Conservation (phyloP, 352 stramenopile genomes). For the Globisporangium barbulae region DNA sequence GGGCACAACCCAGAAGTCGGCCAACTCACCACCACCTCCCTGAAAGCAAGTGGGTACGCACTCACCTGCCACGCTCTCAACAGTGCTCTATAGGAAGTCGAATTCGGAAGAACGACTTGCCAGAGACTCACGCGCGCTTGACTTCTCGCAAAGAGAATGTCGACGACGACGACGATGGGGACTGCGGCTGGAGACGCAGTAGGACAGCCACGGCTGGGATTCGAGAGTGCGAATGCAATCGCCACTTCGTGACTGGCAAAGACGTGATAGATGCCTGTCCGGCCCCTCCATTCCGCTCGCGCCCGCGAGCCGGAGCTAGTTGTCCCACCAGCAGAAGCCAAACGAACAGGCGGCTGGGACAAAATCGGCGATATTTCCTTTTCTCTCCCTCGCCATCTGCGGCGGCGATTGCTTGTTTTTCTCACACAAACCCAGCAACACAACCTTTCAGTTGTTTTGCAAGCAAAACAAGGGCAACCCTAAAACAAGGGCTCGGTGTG, state of each 20-base stretch:
- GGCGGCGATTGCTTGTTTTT: constrained; percentile 2
- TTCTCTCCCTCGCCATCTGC: constrained; percentile 10
- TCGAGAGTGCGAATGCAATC: background rate
- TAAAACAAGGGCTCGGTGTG: background rate
- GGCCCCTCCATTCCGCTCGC: background rate
- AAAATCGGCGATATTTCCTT: constrained; percentile 3
- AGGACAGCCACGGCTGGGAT: constrained; percentile 3
- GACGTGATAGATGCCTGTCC: background rate
- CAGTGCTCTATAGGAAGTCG: background rate
- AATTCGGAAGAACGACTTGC: background rate
- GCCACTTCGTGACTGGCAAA: constrained; percentile 9
- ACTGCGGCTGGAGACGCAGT: constrained; percentile 4
- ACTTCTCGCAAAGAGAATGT: background rate
- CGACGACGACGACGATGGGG: background rate
- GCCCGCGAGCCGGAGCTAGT: background rate
- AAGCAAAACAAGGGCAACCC: background rate
- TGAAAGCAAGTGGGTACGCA: constrained; percentile 6
- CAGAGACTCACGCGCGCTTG: constrained; percentile 6
- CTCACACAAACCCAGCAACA: background rate
- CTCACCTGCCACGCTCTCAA: background rate
- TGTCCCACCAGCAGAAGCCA: background rate
- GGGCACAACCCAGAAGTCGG: constrained; percentile 10
- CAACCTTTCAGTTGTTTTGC: background rate
- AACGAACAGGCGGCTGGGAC: constrained; percentile 1
- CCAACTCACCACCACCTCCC: background rate